Base-by-base conservation (phyloP, 768 basidiomycete species). In the Lactarius indigo region DNA sequence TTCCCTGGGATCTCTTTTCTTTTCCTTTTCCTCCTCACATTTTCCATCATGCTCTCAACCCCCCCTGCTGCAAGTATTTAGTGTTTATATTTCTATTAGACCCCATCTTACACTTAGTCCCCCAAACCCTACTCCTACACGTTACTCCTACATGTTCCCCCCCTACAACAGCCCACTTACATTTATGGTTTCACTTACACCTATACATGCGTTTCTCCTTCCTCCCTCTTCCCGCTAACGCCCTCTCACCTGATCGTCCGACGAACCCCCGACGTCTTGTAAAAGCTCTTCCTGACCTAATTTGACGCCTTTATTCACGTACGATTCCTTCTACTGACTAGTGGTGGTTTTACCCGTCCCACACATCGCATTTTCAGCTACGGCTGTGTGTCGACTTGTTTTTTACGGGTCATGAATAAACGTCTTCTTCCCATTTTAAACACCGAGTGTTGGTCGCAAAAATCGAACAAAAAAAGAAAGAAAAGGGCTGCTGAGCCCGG, bases 1-100 rank as follows among this genome's bases (percentile, higher is more conserved):
- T 30, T 17, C 26, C 52, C 52, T 28, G 5, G 26, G 26, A 23
- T 28, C 13, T 31, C 17, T 26, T 30, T 15, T 23, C 28, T 30
- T 31, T 26, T 28, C 1, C 33, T 37, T n/a, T 23, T 35, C 35
- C 15, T 12, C 33, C 20, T 39, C 15, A 10, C n/a, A 15, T 18
- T 30, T 30, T 18, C 31, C 54, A 28, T n/a, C 39, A 37, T 44
- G 59, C 41, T 61, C 55, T 52, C 50, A 13, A 26, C 3, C 10
- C 12, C 47, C 26, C 50, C 50, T 50, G 47, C 30, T 47, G 59
- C 59, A 65, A 37, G 50, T 65, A 65, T 59, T 64, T 64, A 59
- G 64, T 54, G 42, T 61, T 35, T 47, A 56, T 65, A 31, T 60
- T 30, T 12, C 55, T 57, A 39, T 55, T 65, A 60, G 64, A 59